A percentile compares a stretch with the other conserved stretches of the same genome.
Evolutionary conservation across 352 stramenopile species (phyloP).

Genomic region (Lagenidium giganteum): DNA sequence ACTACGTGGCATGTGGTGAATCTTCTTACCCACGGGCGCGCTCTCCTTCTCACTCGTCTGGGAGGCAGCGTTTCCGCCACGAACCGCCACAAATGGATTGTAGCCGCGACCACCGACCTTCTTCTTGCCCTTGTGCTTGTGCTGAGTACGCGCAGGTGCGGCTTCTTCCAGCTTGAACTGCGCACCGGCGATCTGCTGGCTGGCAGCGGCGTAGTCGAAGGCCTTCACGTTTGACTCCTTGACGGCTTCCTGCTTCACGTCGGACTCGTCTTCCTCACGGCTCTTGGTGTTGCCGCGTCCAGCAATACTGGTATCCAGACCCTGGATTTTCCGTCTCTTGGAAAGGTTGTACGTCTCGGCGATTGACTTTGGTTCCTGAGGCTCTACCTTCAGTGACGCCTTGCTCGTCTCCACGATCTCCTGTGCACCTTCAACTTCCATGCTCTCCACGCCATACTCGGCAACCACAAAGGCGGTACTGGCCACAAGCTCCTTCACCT

Average conservation of each 20-base stretch:
- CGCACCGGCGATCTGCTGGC: conserved; percentile 9
- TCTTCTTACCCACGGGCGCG: conserved; percentile 43
- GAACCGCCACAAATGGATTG: conserved; percentile 73
- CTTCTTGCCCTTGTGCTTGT: conserved; percentile 21
- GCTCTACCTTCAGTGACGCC: not conserved
- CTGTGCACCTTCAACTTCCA: conserved; percentile 8
- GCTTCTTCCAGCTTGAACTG: conserved; percentile 24
- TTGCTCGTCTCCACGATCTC: not conserved
- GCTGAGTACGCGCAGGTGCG: conserved; percentile 3
- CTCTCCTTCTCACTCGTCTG: conserved; percentile 17
- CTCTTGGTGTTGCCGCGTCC: conserved; percentile 34
- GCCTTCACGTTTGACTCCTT: conserved; percentile 8
- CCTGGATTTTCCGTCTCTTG: conserved; percentile 52
- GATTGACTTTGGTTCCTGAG: conserved; percentile 50
- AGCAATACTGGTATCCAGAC: conserved; percentile 3
- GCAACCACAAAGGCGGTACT: conserved; percentile 49
- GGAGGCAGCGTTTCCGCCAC: conserved; percentile 22
- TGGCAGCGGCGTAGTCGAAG: conserved; percentile 26
- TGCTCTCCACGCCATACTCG: conserved; percentile 22
- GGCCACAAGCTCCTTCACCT: conserved; percentile 56
- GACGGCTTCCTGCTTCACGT: conserved; percentile 38
- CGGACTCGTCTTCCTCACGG: conserved; percentile 29
- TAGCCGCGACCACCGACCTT: conserved; percentile 34
- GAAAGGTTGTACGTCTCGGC: conserved; percentile 68
- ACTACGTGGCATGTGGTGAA: conserved; percentile 81